Evolutionary conservation across 495 filamentous ascomycete genomes (phyloP).

Genomic region (Penicillium robsamsonii): DNA sequence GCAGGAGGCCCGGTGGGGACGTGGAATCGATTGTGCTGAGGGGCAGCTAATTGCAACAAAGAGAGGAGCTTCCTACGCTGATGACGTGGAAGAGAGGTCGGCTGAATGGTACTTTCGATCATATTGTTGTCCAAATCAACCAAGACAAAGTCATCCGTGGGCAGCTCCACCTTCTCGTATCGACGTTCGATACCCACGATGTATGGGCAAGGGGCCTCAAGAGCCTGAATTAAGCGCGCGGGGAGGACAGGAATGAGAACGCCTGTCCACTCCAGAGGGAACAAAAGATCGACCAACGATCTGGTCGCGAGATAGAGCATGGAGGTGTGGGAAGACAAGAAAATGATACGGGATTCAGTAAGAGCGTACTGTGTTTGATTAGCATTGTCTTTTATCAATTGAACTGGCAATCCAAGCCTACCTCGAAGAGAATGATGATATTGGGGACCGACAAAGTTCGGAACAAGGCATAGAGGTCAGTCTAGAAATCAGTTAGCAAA

Average conservation of each 20-base stretch:
- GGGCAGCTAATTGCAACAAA: slow-evolving; percentile 83
- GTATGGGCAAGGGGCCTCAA: slow-evolving; percentile 95
- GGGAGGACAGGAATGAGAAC: slow-evolving; percentile 92
- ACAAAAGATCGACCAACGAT: slow-evolving; percentile 78
- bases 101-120: slow-evolving; percentile 75
- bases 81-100: slow-evolving; percentile 77
- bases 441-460: slow-evolving; percentile 84
- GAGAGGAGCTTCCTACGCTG: slow-evolving; percentile 87
- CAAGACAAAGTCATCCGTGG: slow-evolving; percentile 94
- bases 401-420: slow-evolving; percentile 14
- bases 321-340: slow-evolving; percentile 89
- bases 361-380: slow-evolving; percentile 62
- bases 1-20: slow-evolving; percentile 85
- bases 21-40: slow-evolving; percentile 83
- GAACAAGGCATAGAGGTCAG: slow-evolving; percentile 92
- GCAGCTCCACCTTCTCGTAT: slow-evolving; percentile 87
- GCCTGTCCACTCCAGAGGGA: slow-evolving; percentile 87
- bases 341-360: slow-evolving; percentile 91
- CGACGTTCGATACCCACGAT: slow-evolving; percentile 93
- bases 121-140: slow-evolving; percentile 89
- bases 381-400: slow-evolving; percentile 2
- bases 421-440: slow-evolving; percentile 86
- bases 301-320: slow-evolving; percentile 93
- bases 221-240: slow-evolving; percentile 78
- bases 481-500: slow-evolving; percentile 43